These are phyloP conservation scores for Trypethelium eluteriae DNA, from an alignment of 495 filamentous ascomycete species.

Conservation along the genomic window DNA sequence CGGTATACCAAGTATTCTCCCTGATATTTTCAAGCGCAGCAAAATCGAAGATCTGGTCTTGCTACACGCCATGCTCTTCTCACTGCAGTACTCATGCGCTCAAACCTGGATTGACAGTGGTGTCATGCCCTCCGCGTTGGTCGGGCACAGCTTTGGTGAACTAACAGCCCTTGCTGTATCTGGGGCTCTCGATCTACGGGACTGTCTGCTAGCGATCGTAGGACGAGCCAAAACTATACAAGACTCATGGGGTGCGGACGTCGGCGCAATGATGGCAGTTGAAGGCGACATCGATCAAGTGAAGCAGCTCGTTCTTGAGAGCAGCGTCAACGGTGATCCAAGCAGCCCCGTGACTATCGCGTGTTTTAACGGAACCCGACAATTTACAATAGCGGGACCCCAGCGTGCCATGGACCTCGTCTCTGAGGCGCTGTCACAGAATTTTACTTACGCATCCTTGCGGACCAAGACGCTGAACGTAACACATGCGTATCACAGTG, in stretches of 20 bases:
- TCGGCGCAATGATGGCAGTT: too few species aligned
- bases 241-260: constrained; percentile 18
- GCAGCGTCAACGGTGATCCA: too few species aligned
- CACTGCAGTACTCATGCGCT: constrained; percentile 17
- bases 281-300: too few species aligned
- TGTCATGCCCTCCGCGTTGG: constrained; percentile 5
- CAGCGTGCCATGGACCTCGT: background rate
- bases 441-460: too few species aligned
- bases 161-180: constrained; percentile 21
- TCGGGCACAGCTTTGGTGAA: constrained; percentile 22
- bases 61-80: constrained; percentile 12
- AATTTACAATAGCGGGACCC: background rate
- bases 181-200: constrained; percentile 13
- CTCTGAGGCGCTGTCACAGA: background rate
- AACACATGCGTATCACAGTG: constrained; percentile 17
- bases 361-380: too few species aligned
- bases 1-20: background rate
- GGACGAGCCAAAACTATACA: constrained; percentile 16
- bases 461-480: background rate
- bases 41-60: background rate
- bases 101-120: constrained; percentile 15
- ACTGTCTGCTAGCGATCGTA: constrained; percentile 18
- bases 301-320: too few species aligned
- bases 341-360: too few species aligned
- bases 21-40: constrained; percentile 9